Percentiles rank a stretch among this genome's conserved stretches.
phyloP scores from a whole-genome alignment of 352 stramenopile genomes.

The Globisporangium viniferum region DNA sequence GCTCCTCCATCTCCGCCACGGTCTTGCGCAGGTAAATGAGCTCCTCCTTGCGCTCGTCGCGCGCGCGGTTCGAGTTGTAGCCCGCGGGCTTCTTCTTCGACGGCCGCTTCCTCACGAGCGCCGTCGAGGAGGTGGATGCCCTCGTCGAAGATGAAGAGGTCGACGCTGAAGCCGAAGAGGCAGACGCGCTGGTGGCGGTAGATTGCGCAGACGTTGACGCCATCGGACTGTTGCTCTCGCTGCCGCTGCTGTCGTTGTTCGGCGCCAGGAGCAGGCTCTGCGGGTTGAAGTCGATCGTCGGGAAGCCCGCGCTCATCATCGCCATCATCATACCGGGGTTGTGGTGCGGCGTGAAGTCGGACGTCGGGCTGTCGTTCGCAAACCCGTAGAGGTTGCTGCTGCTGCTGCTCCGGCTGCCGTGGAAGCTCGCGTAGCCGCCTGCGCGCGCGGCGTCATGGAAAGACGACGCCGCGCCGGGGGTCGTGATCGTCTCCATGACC shows the following conservation, averaged over 20 bases:
- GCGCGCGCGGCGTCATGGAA: constrained; percentile 2
- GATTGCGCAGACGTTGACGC: neutral
- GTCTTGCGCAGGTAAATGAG: constrained; percentile 64
- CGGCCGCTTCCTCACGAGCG: constrained; percentile 29
- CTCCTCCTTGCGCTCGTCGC: constrained; percentile 62
- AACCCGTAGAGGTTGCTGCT: constrained; percentile 1
- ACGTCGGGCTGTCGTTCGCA: neutral
- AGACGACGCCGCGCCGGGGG: constrained; percentile 2
- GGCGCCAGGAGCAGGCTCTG: constrained; percentile 14
- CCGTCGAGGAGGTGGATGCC: constrained; percentile 9
- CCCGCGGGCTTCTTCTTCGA: constrained; percentile 32
- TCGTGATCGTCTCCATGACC: constrained; percentile 4
- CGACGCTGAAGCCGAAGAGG: constrained; percentile 14
- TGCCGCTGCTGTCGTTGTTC: constrained; percentile 7
- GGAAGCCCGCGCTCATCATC: constrained; percentile 18
- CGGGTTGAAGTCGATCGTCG: constrained; percentile 15
- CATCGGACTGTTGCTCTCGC: neutral
- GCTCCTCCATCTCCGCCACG: constrained; percentile 46
- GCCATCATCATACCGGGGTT: constrained; percentile 20
- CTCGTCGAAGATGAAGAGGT: constrained; percentile 11
- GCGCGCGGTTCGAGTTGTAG: constrained; percentile 54
- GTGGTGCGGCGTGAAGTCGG: constrained; percentile 14
- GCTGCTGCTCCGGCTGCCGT: neutral
- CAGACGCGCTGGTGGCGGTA: neutral
- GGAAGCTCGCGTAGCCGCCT: neutral